These are phyloP conservation scores for Suillus subalutaceus DNA, from an alignment of 768 basidiomycete genomes.

Conservation along the genomic window DNA sequence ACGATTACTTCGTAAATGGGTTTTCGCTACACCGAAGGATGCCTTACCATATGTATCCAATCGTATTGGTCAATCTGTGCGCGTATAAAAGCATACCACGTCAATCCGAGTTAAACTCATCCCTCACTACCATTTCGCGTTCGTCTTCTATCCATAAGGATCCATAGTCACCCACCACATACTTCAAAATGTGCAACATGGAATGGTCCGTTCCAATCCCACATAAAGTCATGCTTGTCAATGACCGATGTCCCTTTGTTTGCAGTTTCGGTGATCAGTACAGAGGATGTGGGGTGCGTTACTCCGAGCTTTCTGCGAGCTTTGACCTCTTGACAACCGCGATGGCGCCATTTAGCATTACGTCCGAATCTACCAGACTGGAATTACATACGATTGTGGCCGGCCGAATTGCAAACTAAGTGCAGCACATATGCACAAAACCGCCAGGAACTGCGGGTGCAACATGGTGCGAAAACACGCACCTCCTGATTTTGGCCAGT, in stretches of 20 bases:
- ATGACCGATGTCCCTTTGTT: constrained; percentile 12
- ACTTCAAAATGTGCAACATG: constrained; percentile 52
- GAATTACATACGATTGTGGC: constrained; percentile 58
- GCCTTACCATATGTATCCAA: constrained; percentile 32
- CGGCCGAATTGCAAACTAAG: constrained; percentile 55
- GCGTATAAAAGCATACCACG: constrained; percentile 32
- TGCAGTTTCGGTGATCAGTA: constrained; percentile 44
- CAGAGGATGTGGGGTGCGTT: constrained; percentile 44
- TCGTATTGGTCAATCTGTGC: constrained; percentile 15
- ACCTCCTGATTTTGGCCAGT: background rate
- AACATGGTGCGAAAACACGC: constrained; percentile 35
- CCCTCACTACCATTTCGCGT: background rate
- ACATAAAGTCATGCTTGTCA: constrained; percentile 15
- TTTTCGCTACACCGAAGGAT: constrained; percentile 33
- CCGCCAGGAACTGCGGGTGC: constrained; percentile 61
- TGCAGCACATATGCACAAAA: constrained; percentile 58
- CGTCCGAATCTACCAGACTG: constrained; percentile 63
- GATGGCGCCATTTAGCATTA: constrained; percentile 52
- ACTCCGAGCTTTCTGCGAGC: background rate
- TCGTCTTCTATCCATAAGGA: constrained; percentile 8
- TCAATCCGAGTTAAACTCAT: constrained; percentile 9
- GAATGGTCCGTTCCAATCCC: constrained; percentile 49
- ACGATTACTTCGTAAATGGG: constrained; percentile 36
- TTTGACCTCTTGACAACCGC: constrained; percentile 12
- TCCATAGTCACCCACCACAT: background rate